These are phyloP conservation scores for Thielaviopsis populi DNA, from an alignment of 2,329 filamentous ascomycete species.

Conservation along the genomic window DNA sequence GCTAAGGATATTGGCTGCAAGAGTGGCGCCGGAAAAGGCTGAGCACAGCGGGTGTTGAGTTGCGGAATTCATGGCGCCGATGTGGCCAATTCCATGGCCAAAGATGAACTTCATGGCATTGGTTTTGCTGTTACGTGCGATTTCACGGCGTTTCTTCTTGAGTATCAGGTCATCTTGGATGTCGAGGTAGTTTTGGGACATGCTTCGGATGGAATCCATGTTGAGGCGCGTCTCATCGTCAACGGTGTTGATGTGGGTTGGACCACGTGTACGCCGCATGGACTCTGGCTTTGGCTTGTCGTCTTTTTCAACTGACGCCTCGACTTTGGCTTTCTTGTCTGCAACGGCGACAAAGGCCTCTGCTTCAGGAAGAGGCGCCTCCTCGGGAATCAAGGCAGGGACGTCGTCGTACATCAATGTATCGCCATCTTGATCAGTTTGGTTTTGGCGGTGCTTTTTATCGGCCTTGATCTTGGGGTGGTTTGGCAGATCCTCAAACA, in stretches of 20 bases:
- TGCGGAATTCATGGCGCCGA: conserved; percentile 19
- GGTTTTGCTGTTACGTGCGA: conserved; percentile 27
- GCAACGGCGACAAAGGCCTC: conserved; percentile 22
- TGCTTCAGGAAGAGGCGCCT: conserved; percentile 27
- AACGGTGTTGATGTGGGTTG: conserved; percentile 22
- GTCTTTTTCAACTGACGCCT: conserved; percentile 17
- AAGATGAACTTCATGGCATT: conserved; percentile 23
- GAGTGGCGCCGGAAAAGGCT: conserved; percentile 30
- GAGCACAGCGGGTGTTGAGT: conserved; percentile 29
- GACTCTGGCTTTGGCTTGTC: conserved; percentile 11
- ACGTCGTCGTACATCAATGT: conserved; percentile 22
- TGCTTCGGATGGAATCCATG: conserved; percentile 21
- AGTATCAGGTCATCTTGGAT: conserved; percentile 37
- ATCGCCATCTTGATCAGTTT: conserved; percentile 17
- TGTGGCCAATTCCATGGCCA: conserved; percentile 25
- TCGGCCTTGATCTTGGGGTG: background rate
- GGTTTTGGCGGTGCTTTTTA: background rate
- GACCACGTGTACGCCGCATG: conserved; percentile 21
- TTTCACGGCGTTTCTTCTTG: conserved; percentile 20
- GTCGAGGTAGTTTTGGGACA: conserved; percentile 29
- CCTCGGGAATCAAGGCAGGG: conserved; percentile 26
- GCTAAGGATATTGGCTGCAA: conserved; percentile 21
- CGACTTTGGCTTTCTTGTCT: conserved; percentile 13
- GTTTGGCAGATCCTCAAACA: conserved; percentile 2
- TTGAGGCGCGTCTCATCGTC: conserved; percentile 21